Conservation (phyloP, 805 yeast genomes). For the Metschnikowia hibisci region DNA sequence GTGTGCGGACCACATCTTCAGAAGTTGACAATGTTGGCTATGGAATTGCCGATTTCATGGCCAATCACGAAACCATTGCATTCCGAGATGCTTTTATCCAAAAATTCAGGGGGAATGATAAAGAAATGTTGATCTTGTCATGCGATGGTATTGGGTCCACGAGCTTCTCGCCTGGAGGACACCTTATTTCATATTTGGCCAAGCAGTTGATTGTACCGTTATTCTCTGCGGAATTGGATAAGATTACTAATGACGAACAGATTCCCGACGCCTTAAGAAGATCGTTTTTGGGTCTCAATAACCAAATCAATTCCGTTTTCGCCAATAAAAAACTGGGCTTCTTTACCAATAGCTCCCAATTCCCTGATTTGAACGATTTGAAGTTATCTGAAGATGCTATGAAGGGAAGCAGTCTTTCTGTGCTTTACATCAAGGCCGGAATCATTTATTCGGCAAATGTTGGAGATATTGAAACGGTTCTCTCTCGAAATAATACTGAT, state of each 20-base stretch:
- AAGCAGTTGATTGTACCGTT: constrained; percentile 67
- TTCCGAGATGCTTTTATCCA: constrained; percentile 84
- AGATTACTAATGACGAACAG: constrained; percentile 39
- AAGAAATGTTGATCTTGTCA: constrained; percentile 65
- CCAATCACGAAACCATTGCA: constrained; percentile 59
- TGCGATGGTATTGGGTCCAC: constrained; percentile 20
- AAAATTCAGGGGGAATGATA: constrained; percentile 78
- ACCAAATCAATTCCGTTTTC: constrained; percentile 67
- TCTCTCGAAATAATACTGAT: constrained; percentile 80
- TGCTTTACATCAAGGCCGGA: constrained; percentile 70
- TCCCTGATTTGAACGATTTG: constrained; percentile 47
- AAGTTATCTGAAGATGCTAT: constrained; percentile 59
- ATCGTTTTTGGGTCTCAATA: constrained; percentile 74
- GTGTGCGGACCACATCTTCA: constrained; percentile 89
- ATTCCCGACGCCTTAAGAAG: constrained; percentile 76
- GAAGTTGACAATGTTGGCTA: constrained; percentile 70
- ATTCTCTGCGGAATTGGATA: constrained; percentile 63
- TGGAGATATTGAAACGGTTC: constrained; percentile 83
- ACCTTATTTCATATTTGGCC: constrained; percentile 64
- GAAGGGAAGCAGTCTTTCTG: constrained; percentile 83
- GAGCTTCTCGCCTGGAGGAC: constrained; percentile 33
- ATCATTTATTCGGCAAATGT: constrained; percentile 76
- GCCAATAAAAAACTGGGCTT: constrained; percentile 42
- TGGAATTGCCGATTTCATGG: constrained; percentile 89
- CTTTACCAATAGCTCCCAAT: constrained; percentile 33